A percentile compares a stretch with the other conserved stretches of the same genome.
phyloP scores from a whole-genome alignment of 257 asterid genomes.

The Nyctanthes arbortristis region DNA sequence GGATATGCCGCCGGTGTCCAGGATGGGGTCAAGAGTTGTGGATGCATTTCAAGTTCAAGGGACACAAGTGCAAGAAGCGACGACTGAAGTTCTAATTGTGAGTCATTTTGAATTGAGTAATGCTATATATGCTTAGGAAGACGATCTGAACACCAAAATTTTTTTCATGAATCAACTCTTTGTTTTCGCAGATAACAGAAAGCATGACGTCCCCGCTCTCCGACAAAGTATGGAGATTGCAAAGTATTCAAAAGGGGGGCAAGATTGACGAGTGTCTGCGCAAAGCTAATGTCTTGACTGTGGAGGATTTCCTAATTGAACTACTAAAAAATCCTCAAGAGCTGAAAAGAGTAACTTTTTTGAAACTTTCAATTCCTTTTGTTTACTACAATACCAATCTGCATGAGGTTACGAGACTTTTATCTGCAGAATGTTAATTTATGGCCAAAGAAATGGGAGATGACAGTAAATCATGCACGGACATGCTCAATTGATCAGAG shows the following conservation, averaged over 20 bases:
- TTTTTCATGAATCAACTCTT: background rate
- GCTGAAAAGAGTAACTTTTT: slow-evolving; percentile 46
- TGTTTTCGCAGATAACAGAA: slow-evolving; percentile 48
- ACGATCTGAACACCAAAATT: background rate
- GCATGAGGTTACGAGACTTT: background rate
- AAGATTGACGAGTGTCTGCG: slow-evolving; percentile 30
- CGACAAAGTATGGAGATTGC: slow-evolving; percentile 50
- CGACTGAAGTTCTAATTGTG: slow-evolving; percentile 47
- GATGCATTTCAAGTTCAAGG: slow-evolving; percentile 17
- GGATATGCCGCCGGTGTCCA: slow-evolving; percentile 29
- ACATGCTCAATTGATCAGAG: slow-evolving; percentile 36
- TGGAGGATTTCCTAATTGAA: slow-evolving; percentile 51
- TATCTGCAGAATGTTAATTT: slow-evolving; percentile 36
- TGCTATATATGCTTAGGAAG: slow-evolving; percentile 5
- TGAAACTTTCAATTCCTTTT: background rate
- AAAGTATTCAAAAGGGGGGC: slow-evolving; percentile 31
- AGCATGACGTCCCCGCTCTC: slow-evolving; percentile 43
- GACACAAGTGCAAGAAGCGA: slow-evolving; percentile 38
- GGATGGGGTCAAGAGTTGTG: slow-evolving; percentile 41
- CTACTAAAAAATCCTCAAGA: slow-evolving; percentile 37
- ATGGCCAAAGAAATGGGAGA: slow-evolving; percentile 39
- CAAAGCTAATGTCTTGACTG: slow-evolving; percentile 26
- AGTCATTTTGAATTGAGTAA: slow-evolving; percentile 11
- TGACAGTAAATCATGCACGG: slow-evolving; percentile 47
- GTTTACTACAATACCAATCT: background rate